Evolutionary conservation across 495 filamentous ascomycete species (phyloP), one percentile per base, ranked within the genome.

Genomic region (Talaromyces adpressus): DNA sequence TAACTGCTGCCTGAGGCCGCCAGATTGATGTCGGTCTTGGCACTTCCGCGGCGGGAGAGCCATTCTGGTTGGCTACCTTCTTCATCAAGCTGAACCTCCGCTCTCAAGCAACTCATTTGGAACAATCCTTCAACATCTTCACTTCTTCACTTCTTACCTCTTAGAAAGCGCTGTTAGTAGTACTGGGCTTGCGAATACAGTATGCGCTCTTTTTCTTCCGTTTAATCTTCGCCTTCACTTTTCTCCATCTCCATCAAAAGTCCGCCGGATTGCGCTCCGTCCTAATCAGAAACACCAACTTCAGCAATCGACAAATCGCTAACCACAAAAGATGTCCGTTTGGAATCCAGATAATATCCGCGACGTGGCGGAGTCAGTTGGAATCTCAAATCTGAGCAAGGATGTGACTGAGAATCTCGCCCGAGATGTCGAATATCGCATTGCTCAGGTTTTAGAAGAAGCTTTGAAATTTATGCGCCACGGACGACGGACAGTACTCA

Each of bases 281-380:
- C 29, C 3, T 9, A 6, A 25, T 20, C 29, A 58, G 16, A 58
- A 0, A 34, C 8, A 27, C 54, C 29, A 14, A 18, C 57, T 18
- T 54, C 32, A 70, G 70, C 57, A 39, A 14, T 54, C 45, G 4
- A 22, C 45, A 1, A 20, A 20, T 49, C 45, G 45, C 45, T 20
- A 7, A 18, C n/a, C 4, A 4, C n/a, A 49, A 4, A 49, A 49
- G 45, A 82, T 83, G 81, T 82, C 81, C 6, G 84, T 96, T 68
- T 98, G 94, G 94, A 97, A 97, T 72, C 90, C 89, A 22, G 95
- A 98, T 67, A 98, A 94, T 65, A 90, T 98, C 66, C 84, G 84
- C 68, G 94, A 98, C 71, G 92, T 98, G 49, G 93, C 93, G 53
- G 94, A 98, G 71, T 97, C 94, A 6, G 87, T 97, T 60, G 94